phyloP scores from a whole-genome alignment of 2,329 filamentous ascomycete genomes.

The Colletotrichum agaves region DNA sequence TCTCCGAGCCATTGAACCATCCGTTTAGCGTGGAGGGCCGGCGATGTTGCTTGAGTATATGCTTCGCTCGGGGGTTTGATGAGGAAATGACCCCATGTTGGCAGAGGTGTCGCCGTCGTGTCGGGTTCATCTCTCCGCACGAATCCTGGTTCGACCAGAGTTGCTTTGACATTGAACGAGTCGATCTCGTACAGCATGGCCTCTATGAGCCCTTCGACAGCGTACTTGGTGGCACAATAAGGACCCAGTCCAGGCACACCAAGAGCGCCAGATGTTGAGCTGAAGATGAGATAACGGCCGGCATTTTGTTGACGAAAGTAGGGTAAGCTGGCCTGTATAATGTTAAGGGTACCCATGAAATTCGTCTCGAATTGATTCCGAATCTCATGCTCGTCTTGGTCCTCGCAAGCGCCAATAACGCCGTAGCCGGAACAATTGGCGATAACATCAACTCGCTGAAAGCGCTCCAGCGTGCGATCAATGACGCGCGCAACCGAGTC shows the following conservation, averaged over 20 bases:
- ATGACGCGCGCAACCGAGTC: constrained; percentile 81
- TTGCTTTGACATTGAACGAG: constrained; percentile 90
- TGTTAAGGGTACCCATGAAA: constrained; percentile 94
- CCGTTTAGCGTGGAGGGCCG: constrained; percentile 86
- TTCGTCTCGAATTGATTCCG: constrained; percentile 98
- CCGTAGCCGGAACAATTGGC: constrained; percentile 96
- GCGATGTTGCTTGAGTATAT: constrained; percentile 81
- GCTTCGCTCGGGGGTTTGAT: constrained; percentile 87
- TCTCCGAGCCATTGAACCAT: constrained; percentile 97
- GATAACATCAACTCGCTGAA: constrained; percentile 86
- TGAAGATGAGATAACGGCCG: constrained; percentile 94
- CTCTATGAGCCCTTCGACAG: constrained; percentile 94
- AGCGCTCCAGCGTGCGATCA: constrained; percentile 75
- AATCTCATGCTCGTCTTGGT: constrained; percentile 94
- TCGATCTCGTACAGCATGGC: constrained; percentile 97
- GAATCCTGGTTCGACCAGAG: constrained; percentile 90
- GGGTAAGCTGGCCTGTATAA: constrained; percentile 87
- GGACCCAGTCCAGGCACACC: constrained; percentile 93
- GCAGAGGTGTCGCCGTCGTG: constrained; percentile 65
- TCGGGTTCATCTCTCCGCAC: constrained; percentile 86
- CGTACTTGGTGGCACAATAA: constrained; percentile 97
- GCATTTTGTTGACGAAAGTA: constrained; percentile 82
- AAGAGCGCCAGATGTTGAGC: constrained; percentile 89
- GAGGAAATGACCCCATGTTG: constrained; percentile 90
- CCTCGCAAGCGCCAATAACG: constrained; percentile 94